phyloP scores from a whole-genome alignment of 352 stramenopile species.

The Phytophthora hybrid region DNA sequence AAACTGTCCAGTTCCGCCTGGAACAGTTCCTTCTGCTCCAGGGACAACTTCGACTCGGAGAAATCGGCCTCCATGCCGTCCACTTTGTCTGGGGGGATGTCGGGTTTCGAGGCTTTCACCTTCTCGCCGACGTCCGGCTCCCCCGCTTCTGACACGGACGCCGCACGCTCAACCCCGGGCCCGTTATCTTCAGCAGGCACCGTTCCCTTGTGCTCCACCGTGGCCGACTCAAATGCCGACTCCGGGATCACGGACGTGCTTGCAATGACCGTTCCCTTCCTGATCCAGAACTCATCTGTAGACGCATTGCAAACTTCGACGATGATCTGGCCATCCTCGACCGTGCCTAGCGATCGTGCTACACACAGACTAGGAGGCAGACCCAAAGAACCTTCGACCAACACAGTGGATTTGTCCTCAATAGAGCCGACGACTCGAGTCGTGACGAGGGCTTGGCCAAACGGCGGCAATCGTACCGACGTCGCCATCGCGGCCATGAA shows the following conservation, averaged over 20 bases:
- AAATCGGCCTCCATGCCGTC: background rate
- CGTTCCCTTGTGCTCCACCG: too few relatives aligned
- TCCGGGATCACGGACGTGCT: slow-evolving; percentile 4
- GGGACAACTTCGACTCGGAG: background rate
- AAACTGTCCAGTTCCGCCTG: too few relatives aligned
- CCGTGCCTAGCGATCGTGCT: too few relatives aligned
- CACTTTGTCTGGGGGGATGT: background rate
- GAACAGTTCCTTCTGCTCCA: background rate
- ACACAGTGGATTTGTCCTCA: too few relatives aligned
- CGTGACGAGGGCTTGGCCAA: slow-evolving; percentile 5
- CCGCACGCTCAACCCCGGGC: background rate
- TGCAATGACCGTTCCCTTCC: background rate
- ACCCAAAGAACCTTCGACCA: too few relatives aligned
- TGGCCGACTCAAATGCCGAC: background rate
- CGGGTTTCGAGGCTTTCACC: background rate
- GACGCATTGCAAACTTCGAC: slow-evolving; percentile 12
- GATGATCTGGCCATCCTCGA: background rate
- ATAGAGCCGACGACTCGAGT: background rate
- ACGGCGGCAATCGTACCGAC: background rate
- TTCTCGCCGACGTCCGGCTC: background rate
- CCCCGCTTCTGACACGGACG: background rate
- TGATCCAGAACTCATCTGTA: slow-evolving; percentile 5
- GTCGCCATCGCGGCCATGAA: background rate
- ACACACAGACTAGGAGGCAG: too few relatives aligned
- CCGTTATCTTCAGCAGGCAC: background rate